Percentiles rank a stretch among this genome's conserved stretches.
Evolutionary conservation across 2,329 filamentous ascomycete genomes (phyloP).

Genomic region (Aureobasidium musti): DNA sequence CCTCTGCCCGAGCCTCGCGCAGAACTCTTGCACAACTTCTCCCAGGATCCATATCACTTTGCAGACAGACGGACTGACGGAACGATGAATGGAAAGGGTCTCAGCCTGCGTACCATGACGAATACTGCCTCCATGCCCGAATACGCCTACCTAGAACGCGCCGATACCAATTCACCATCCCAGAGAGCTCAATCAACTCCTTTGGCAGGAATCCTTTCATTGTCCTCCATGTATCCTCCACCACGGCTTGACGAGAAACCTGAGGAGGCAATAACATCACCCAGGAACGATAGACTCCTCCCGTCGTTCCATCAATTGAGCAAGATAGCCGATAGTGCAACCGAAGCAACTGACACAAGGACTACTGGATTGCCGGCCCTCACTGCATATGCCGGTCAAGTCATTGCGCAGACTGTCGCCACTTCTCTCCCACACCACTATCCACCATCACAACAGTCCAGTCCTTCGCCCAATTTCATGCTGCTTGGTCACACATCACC

Average conservation of each 20-base stretch:
- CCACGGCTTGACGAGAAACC: background rate
- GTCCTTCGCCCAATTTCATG: constrained; percentile 33
- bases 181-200: background rate
- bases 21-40: background rate
- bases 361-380: constrained; percentile 30
- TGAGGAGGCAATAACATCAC: constrained; percentile 32
- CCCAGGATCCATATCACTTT: background rate
- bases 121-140: constrained; percentile 15
- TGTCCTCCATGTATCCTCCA: background rate
- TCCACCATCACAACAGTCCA: constrained; percentile 36
- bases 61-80: background rate
- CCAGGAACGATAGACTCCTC: constrained; percentile 37
- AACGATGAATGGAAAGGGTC: background rate
- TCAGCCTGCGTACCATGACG: constrained; percentile 24
- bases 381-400: constrained; percentile 32
- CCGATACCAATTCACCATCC: constrained; percentile 1
- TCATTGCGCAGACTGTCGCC: constrained; percentile 38
- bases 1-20: background rate
- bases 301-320: constrained; percentile 41
- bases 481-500: constrained; percentile 30
- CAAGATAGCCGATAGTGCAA: constrained; percentile 38
- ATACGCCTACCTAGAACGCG: constrained; percentile 3
- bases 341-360: constrained; percentile 33
- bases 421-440: constrained; percentile 35
- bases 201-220: background rate